Base-by-base conservation (phyloP, 2,329 filamentous ascomycete genomes). In the Colletotrichum endophyticum region DNA sequence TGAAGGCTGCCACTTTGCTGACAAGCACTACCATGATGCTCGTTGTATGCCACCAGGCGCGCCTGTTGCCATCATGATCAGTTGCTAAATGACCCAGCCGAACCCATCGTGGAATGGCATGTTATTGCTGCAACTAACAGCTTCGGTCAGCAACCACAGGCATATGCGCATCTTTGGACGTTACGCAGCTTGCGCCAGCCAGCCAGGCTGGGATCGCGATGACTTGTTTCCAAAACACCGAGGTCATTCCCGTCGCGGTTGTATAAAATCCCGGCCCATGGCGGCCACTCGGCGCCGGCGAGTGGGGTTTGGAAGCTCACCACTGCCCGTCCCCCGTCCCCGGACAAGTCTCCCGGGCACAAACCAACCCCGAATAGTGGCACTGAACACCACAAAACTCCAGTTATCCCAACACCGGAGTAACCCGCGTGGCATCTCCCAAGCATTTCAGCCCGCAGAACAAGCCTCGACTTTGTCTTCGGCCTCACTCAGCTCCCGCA, bases 401-500 rank as follows among this genome's bases (percentile, higher is more conserved):
- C 28, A 32, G 12, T n/a, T 16, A n/a, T 34, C 59, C 15, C 25
- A 13, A n/a, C 8, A 64, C 32, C 86, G 8, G 85, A 84, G 71
- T 85, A 87, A 9, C 80, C 79, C 27, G 80, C 82, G 44, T 84
- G 84, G 73, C 86, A 86, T 68, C 81, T 85, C 70, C 79, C 77
- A 79, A 85, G 87, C 70, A 86, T 22, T 86, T 28, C 79, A 80
- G 71, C 86, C 87, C 70, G 80, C 81, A 13, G 88, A 88, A 22
- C 83, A 83, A 34, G 78, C 81, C 79, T 88, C 84, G 79, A 89
- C 82, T 88, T 85, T 74, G 87, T 83, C 64, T 84, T 82, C 73
- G 85, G 82, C 80, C 83, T 84, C 74, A 85, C 82, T 80, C 86
- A 87, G 53, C 86, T 81, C 70, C 82, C 81, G 78, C 86, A 87